Base-by-base conservation (phyloP, 2,329 filamentous ascomycete genomes). In the Hypoxylon sp. region DNA sequence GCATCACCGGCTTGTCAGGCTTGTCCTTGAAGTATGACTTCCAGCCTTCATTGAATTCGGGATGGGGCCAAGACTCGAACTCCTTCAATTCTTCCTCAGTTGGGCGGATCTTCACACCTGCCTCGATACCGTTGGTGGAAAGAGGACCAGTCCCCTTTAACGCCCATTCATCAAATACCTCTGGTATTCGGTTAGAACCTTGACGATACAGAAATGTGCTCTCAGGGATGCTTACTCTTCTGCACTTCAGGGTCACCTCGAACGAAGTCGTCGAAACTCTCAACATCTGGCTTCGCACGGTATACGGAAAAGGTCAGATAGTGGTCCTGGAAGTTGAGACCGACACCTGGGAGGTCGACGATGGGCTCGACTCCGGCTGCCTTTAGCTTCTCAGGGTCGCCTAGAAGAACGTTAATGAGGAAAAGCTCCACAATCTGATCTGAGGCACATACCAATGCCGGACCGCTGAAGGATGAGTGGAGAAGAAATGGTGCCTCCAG, bases 1-100 rank as follows among this genome's bases (percentile, higher is more conserved):
- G 92, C 91, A 94, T 94, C 44, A 94, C 91, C 0, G 91, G 92
- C 83, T 94, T 94, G 78, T 94, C 91, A 0, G 91, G 91, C 81
- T 93, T 93, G 75, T 94, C 80, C 81, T 93, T 91, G 79, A 94
- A 95, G 80, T 95, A 94, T 56, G 86, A 89, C 72, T 94, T 88
- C 91, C 91, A 95, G 2, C 91, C 91, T 5, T 86, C 84, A 46
- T 84, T 85, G 81, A 95, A 95, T 55, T 93, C 88, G 9, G 87
- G 87, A 49, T 87, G 92, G 0, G 91, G 91, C 90, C 91, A 93
- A 5, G 77, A 84, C 75, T 90, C 88, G 78, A 93, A 91, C 72
- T 88, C 81, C 52, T 84, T 82, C 16, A 92, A 82, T 72, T 94
- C 91, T 46, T 90, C 79, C 64, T 87, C 82, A 0, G 85, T 91